These are phyloP conservation scores for Nicotiana rustica DNA, from an alignment of 305 asterid species.

Conservation along the genomic window DNA sequence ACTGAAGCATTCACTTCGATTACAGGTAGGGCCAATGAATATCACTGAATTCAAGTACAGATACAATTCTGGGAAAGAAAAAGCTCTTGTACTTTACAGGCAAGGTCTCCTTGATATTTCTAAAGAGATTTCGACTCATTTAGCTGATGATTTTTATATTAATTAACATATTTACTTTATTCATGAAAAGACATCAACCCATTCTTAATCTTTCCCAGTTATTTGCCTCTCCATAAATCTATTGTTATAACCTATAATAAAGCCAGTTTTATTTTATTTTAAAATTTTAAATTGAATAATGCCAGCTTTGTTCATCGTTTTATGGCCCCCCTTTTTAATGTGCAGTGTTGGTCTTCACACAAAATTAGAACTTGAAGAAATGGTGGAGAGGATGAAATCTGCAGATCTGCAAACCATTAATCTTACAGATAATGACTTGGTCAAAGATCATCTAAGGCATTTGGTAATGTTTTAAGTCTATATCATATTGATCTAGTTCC, in stretches of 20 bases:
- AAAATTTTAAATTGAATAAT: neutral
- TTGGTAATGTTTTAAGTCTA: constrained; percentile 56
- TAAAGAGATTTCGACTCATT: neutral
- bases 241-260: neutral
- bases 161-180: neutral
- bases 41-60: constrained; percentile 90
- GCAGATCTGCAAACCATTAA: constrained; percentile 68
- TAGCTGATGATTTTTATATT: neutral
- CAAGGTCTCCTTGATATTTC: constrained; percentile 44
- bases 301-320: neutral
- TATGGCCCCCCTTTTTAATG: constrained; percentile 30
- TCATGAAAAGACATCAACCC: constrained; percentile 19
- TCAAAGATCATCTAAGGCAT: constrained; percentile 95
- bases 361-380: constrained; percentile 72
- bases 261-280: neutral
- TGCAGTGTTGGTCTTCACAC: constrained; percentile 94
- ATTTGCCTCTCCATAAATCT: constrained; percentile 6
- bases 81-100: constrained; percentile 84
- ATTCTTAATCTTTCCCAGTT: neutral
- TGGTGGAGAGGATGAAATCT: constrained; percentile 75
- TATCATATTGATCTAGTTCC: constrained; percentile 22
- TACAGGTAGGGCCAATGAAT: constrained; percentile 83
- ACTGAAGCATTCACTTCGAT: constrained; percentile 31
- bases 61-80: constrained; percentile 63
- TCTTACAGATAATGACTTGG: constrained; percentile 87